phyloP scores from a whole-genome alignment of 1,139 yeast genomes.

The Debaryomycetaceae sp. region DNA sequence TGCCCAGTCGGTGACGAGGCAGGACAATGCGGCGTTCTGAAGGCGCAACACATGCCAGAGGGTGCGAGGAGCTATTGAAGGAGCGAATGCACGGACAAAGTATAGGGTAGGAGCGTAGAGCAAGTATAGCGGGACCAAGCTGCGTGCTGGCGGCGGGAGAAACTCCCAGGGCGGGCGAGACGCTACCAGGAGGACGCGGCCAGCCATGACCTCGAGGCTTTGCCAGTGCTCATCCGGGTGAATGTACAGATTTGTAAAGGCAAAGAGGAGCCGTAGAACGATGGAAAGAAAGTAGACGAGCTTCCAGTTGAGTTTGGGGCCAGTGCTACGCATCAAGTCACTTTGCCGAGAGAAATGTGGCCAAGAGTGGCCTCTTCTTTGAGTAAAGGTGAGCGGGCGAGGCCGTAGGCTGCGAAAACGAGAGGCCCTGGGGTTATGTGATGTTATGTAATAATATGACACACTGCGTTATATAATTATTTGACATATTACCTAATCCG shows the following conservation, averaged over 20 bases:
- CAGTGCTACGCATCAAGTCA: too few relatives aligned
- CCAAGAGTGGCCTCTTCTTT: too few relatives aligned
- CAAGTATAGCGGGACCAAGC: conserved; percentile 58
- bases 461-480: too few relatives aligned
- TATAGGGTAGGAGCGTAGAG: conserved; percentile 60
- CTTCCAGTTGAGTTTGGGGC: conserved; percentile 28
- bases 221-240: conserved; percentile 99
- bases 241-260: conserved; percentile 69
- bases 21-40: conserved; percentile 43
- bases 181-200: conserved; percentile 35
- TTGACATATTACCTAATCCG: too few relatives aligned
- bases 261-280: conserved; percentile 43
- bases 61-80: conserved; percentile 27
- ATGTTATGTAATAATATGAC: too few relatives aligned
- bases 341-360: too few relatives aligned
- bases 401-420: too few relatives aligned
- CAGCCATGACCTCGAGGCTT: conserved; percentile 61
- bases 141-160: conserved; percentile 53
- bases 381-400: too few relatives aligned
- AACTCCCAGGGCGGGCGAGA: conserved; percentile 84
- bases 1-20: conserved; percentile 49
- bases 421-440: too few relatives aligned
- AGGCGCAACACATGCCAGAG: conserved; percentile 50
- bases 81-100: conserved; percentile 13
- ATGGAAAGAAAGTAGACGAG: conserved; percentile 30